Evolutionary conservation across 805 yeast species (phyloP), one percentile per base, ranked within the genome.

Genomic region (Starmerella sp.): DNA sequence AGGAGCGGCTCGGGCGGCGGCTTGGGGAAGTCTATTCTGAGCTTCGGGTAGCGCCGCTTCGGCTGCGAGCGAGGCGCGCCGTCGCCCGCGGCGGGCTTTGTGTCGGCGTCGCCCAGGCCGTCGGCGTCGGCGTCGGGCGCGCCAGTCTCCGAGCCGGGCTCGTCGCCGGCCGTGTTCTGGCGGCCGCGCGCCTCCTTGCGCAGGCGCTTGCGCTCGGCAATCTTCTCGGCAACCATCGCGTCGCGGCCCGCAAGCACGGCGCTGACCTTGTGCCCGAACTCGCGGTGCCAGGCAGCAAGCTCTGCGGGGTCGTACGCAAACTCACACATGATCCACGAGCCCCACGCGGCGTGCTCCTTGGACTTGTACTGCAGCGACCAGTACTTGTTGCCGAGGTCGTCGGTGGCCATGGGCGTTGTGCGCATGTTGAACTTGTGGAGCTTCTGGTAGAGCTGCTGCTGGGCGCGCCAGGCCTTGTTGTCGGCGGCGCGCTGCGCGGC

Each of bases 341-440:
- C 71, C 73, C 73, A 70, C 10, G 61, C 54, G 2, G 56, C n/a
- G 42, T 54, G 54, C 13, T 63, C 60, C 35, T 64, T 57, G 7
- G 65, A 56, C 53, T 67, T 65, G 48, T 66, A 69, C 56, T 69
- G 71, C 52, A 70, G 62, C 1, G 63, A 54, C 73, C 73, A 70
- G 59, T 69, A 70, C 38, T 53, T 53, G 56, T 70, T 70, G 6
- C 72, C 72, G 17, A 55, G 53, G 6, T 58, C 55, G 57, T 70
- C 73, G 7, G 30, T 44, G 34, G 71, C 71, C 31, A 70, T 51
- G 5, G 72, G 66, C n/a, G 61, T 48, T 6, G 69, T 70, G 37
- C 73, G 65, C 51, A 58, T 54, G 51, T 60, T 64, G 56, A 58
- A 59, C 53, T 68, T 69, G 55, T 67, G 63, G 38, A 57, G 47